Evolutionary conservation across 176 grass and related monocot species (phyloP).

Genomic region (Alopecurus myosuroides): DNA sequence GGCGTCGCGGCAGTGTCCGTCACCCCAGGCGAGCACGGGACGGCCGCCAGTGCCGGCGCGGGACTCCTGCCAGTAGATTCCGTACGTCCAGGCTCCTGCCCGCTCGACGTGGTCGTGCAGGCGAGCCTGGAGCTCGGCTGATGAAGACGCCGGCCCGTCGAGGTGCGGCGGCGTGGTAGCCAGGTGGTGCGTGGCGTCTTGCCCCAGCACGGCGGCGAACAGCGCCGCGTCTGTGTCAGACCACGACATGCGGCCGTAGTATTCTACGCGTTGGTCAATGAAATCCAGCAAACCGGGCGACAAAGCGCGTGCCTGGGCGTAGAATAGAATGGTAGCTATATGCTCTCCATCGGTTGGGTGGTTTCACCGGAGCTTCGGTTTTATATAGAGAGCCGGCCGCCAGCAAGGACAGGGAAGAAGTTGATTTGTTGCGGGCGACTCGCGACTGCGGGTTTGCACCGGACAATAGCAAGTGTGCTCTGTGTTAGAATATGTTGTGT

Average conservation of each 20-base stretch:
- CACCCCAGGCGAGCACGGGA: conserved; percentile 70
- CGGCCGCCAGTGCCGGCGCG: conserved; percentile 17
- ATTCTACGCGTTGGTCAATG: neutral
- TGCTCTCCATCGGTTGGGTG: neutral
- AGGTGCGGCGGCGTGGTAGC: conserved; percentile 41
- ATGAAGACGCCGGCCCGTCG: conserved; percentile 30
- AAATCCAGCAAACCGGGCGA: neutral
- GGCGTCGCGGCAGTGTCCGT: conserved; percentile 78
- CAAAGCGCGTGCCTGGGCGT: neutral
- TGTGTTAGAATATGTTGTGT: too few relatives aligned
- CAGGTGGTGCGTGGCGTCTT: conserved; percentile 61
- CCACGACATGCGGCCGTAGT: conserved; percentile 35
- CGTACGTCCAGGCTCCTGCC: conserved; percentile 48
- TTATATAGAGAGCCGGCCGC: neutral
- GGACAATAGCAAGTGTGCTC: neutral
- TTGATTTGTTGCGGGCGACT: neutral
- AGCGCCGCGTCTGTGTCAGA: conserved; percentile 60
- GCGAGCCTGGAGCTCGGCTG: conserved; percentile 39
- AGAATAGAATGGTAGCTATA: neutral
- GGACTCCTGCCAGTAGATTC: conserved; percentile 88
- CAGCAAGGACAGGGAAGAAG: neutral
- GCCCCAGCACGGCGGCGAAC: conserved; percentile 64
- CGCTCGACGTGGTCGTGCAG: conserved; percentile 71
- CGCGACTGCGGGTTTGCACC: neutral
- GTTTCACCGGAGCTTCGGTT: neutral